Percentiles rank a stretch among this genome's conserved stretches.
Conservation (phyloP, 495 filamentous ascomycete species). For the Pyrenopolyporus hunteri region DNA sequence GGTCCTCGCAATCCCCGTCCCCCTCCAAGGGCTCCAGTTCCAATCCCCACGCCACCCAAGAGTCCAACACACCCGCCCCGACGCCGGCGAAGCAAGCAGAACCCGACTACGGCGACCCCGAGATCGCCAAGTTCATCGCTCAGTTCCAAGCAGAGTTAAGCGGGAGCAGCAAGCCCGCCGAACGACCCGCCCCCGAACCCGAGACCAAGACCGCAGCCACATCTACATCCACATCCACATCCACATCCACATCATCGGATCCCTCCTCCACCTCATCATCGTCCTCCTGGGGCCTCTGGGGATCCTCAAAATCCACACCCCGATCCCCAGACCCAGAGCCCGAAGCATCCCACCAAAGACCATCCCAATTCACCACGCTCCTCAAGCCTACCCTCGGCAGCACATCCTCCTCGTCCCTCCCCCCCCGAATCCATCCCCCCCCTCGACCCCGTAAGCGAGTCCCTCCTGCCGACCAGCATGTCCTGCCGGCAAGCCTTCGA, state of each 20-base stretch:
- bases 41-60: neutral
- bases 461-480: constrained; percentile 78
- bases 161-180: constrained; percentile 11
- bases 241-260: neutral
- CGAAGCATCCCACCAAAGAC: neutral
- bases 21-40: constrained; percentile 20
- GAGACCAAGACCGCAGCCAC: neutral
- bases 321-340: neutral
- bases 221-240: constrained; percentile 15
- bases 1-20: constrained; percentile 43
- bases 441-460: constrained; percentile 55
- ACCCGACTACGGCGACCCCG: constrained; percentile 43
- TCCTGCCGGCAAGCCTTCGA: constrained; percentile 92
- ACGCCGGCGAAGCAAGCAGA: constrained; percentile 26
- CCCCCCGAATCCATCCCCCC: constrained; percentile 22
- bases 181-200: constrained; percentile 9
- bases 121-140: constrained; percentile 51
- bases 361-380: neutral
- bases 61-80: constrained; percentile 20
- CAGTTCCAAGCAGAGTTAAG: constrained; percentile 45
- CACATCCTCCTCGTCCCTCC: constrained; percentile 19
- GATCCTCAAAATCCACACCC: neutral
- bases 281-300: constrained; percentile 30
- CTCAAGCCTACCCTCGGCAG: neutral
- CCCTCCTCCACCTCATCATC: constrained; percentile 12